Conservation (phyloP, 2,329 filamentous ascomycete species). For the Aspergillus chevalieri region DNA sequence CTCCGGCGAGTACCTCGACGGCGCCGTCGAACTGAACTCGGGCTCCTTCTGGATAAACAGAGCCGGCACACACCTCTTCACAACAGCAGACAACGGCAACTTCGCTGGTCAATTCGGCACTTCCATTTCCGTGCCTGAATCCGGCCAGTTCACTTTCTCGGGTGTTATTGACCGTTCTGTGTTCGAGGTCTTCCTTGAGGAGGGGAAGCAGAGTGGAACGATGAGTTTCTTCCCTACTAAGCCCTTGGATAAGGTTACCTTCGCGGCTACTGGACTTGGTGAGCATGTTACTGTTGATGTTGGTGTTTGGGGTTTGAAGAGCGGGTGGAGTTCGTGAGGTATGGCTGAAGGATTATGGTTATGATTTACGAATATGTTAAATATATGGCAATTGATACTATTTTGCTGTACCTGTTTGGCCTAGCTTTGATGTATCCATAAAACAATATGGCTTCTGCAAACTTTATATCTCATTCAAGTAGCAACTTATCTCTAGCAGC, state of each 20-base stretch:
- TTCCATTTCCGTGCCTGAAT: conserved; percentile 14
- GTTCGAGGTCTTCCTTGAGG: conserved; percentile 51
- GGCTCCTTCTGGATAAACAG: conserved; percentile 49
- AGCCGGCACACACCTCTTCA: conserved; percentile 44
- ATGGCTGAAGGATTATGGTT: not conserved
- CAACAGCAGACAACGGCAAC: conserved; percentile 40
- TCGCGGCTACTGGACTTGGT: conserved; percentile 7
- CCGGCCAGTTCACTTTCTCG: conserved; percentile 37
- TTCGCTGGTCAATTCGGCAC: conserved; percentile 51
- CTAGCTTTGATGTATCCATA: no score
- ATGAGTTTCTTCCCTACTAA: conserved; percentile 47
- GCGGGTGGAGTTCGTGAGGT: conserved; percentile 11
- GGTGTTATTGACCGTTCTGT: conserved; percentile 51
- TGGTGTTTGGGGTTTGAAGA: conserved; percentile 34
- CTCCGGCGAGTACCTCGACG: conserved; percentile 45
- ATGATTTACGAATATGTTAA: not conserved
- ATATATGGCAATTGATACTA: no score
- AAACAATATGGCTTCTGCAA: not conserved
- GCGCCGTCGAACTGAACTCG: conserved; percentile 47
- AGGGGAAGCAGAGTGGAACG: conserved; percentile 46
- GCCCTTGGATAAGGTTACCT: conserved; percentile 21
- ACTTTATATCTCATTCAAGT: not conserved
- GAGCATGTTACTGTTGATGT: conserved; percentile 12
- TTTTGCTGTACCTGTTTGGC: no score
- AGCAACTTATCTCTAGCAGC: no score